Evolutionary conservation across 805 yeast genomes (phyloP), one percentile per base, ranked within the genome.

Genomic region (Candida railenensis): DNA sequence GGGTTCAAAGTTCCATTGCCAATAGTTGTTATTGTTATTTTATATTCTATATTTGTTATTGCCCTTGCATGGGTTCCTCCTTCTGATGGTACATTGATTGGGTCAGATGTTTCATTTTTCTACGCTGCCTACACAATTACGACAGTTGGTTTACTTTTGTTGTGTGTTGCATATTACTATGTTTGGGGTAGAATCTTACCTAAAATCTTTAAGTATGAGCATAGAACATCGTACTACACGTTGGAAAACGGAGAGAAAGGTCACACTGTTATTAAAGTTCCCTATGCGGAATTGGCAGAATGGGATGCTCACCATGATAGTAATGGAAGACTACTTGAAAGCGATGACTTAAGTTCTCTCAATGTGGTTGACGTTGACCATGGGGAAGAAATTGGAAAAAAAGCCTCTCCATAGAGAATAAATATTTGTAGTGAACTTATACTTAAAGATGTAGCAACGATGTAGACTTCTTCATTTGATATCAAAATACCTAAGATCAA

Each of bases 31-130:
- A 47, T 72, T 36, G 61, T 66, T 4, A 50, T 69, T 4, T 48
- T 67, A 11, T 72, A 62, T 55, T 57, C 67, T 22, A 30, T 60
- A 7, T 67, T 71, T 49, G 76, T 72, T n/a, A 55, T 71, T 47
- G 68, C 64, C 15, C 65, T 71, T 62, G 67, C 75, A 0, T 72
- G 65, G 51, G 75, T 72, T 30, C 76, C 76, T 25, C 76, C 77
- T 21, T 52, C 62, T 44, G 49, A 49, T 37, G 72, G 72, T 2
- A n/a, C 39, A 14, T 58, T 70, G 48, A 69, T 53, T 25, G 77
- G 76, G 3, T 58, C 68, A 40, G 77, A 72, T 50, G 74, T 70
- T 19, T 58, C 71, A 3, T 72, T 72, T 53, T 71, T 72, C 53
- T 72, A 72, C 51, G 69, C 71, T 15, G 65, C 76, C 0, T 71